These are phyloP conservation scores for Warburgia ugandensis DNA, from an alignment of 164 flowering plant species.

Conservation along the genomic window DNA sequence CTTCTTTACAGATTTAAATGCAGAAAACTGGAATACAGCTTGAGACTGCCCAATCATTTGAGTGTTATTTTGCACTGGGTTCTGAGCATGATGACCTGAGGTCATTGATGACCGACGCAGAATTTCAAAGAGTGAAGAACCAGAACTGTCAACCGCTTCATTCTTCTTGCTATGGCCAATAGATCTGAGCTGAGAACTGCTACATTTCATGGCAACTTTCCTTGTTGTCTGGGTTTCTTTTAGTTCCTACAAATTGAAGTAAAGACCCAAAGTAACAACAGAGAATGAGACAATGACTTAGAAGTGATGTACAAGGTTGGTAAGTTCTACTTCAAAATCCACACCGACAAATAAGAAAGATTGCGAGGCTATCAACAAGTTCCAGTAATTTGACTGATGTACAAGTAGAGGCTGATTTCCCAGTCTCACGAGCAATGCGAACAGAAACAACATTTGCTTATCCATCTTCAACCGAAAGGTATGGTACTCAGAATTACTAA, in stretches of 20 bases:
- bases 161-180: constrained; percentile 21
- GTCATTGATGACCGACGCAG: constrained; percentile 46
- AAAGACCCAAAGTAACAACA: not conserved
- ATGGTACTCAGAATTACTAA: too few species aligned
- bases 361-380: too few species aligned
- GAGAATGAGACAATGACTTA: not conserved
- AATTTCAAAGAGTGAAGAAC: constrained; percentile 55
- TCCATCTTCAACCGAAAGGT: too few species aligned
- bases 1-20: constrained; percentile 56
- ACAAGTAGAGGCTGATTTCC: too few species aligned
- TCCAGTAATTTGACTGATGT: too few species aligned
- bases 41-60: constrained; percentile 25
- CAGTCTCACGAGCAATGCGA: too few species aligned
- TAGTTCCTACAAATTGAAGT: constrained; percentile 28
- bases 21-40: constrained; percentile 40
- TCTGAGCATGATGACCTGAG: constrained; percentile 15
- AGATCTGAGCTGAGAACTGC: constrained; percentile 39
- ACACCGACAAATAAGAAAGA: too few species aligned
- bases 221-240: constrained; percentile 29
- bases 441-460: too few species aligned
- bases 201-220: constrained; percentile 37
- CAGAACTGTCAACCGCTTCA: constrained; percentile 21
- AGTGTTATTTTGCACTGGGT: constrained; percentile 2
- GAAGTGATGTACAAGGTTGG: not conserved
- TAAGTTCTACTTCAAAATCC: not conserved